Evolutionary conservation across 1,284 basidiomycete genomes (phyloP).

Genomic region (Fistulinella staudtii): DNA sequence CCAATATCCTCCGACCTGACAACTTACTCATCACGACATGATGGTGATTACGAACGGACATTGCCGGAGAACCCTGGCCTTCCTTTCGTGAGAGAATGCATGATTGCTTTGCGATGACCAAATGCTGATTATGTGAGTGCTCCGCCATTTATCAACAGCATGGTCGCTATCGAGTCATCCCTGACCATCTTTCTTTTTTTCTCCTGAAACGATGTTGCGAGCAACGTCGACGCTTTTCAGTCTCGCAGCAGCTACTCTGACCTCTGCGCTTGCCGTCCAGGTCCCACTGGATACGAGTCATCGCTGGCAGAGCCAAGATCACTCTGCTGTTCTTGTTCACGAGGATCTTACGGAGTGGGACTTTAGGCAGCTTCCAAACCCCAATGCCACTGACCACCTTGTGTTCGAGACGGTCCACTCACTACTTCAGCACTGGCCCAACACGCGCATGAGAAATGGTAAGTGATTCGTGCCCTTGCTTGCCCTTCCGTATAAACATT

Average conservation of each 20-base stretch:
- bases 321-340: not conserved
- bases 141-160: too few species aligned
- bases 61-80: too few species aligned
- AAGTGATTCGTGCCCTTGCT: not conserved
- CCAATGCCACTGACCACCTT: constrained; percentile 22
- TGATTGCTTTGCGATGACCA: too few species aligned
- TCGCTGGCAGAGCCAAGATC: not conserved
- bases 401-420: constrained; percentile 30
- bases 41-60: too few species aligned
- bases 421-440: constrained; percentile 47
- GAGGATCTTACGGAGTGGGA: constrained; percentile 10
- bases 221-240: too few species aligned
- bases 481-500: not conserved
- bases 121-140: too few species aligned
- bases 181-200: too few species aligned
- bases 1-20: too few species aligned
- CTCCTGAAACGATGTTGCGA: too few species aligned
- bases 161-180: too few species aligned
- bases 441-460: constrained; percentile 48
- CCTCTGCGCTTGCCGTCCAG: constrained; percentile 7
- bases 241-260: constrained; percentile 1
- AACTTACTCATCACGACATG: too few species aligned
- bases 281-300: constrained; percentile 5
- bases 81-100: too few species aligned
- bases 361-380: constrained; percentile 11